A percentile compares a stretch with the other conserved stretches of the same genome.
Evolutionary conservation across 163 green algal species (phyloP).

Genomic region (Chloromonas sp.): DNA sequence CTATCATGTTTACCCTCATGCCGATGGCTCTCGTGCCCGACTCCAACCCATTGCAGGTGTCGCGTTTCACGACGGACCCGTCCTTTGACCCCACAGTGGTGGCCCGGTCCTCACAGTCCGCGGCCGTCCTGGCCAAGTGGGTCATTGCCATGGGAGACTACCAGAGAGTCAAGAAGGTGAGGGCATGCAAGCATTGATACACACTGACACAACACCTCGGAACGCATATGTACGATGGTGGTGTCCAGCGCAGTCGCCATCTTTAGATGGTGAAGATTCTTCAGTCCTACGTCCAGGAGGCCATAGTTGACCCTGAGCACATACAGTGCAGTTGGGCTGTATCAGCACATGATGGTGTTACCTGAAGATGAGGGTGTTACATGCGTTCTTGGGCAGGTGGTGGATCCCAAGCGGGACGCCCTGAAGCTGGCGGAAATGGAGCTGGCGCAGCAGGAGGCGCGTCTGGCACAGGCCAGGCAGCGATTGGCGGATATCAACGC

Average conservation of each 20-base stretch:
- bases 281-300: too few relatives aligned
- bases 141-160: constrained; percentile 49
- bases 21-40: too few relatives aligned
- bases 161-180: constrained; percentile 41
- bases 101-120: constrained; percentile 29
- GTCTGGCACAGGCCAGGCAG: constrained; percentile 13
- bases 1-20: too few relatives aligned
- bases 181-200: neutral
- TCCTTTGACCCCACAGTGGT: constrained; percentile 30
- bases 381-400: constrained; percentile 4
- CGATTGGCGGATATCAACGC: constrained; percentile 13
- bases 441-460: constrained; percentile 22
- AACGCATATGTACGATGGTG: too few relatives aligned
- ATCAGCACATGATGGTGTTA: too few relatives aligned
- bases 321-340: too few relatives aligned
- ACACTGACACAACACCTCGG: neutral
- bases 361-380: too few relatives aligned
- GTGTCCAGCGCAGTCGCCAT: too few relatives aligned
- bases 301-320: too few relatives aligned
- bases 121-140: constrained; percentile 45
- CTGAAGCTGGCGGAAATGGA: constrained; percentile 36
- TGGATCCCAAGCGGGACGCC: constrained; percentile 36
- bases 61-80: constrained; percentile 6
- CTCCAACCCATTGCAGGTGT: neutral
- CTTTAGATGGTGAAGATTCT: too few relatives aligned